A percentile compares a stretch with the other conserved stretches of the same genome.
Evolutionary conservation across 2,329 filamentous ascomycete species (phyloP).

Genomic region (Pseudocercospora cruenta): DNA sequence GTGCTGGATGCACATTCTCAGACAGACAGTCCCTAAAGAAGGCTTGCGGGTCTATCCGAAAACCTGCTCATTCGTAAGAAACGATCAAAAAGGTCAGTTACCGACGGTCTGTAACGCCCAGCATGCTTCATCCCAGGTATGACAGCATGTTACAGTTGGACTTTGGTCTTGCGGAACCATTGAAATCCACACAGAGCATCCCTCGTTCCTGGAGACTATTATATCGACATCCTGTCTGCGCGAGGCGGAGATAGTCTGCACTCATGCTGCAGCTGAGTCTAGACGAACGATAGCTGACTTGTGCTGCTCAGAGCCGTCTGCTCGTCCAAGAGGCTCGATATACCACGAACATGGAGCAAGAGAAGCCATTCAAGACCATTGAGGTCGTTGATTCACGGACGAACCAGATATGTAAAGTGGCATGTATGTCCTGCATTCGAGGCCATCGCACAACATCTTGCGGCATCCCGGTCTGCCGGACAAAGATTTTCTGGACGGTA

Average conservation of each 20-base stretch:
- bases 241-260: not conserved
- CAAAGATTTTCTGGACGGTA: slow-evolving; percentile 42
- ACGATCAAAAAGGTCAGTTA: slow-evolving; percentile 24
- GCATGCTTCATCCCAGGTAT: slow-evolving; percentile 23
- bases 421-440: slow-evolving; percentile 43
- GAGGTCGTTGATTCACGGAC: slow-evolving; percentile 39
- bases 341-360: slow-evolving; percentile 30
- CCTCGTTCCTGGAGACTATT: not conserved
- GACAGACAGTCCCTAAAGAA: not conserved
- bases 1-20: not conserved
- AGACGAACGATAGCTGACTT: slow-evolving; percentile 18
- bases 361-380: slow-evolving; percentile 42
- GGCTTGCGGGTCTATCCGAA: slow-evolving; percentile 14
- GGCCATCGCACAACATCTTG: slow-evolving; percentile 42
- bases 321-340: not conserved
- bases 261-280: slow-evolving; percentile 10
- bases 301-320: slow-evolving; percentile 4
- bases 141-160: slow-evolving; percentile 20
- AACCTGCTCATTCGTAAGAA: slow-evolving; percentile 31
- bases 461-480: slow-evolving; percentile 40
- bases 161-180: not conserved
- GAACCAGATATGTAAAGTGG: slow-evolving; percentile 39
- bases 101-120: slow-evolving; percentile 21
- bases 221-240: not conserved
- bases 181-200: slow-evolving; percentile 5